phyloP scores from a whole-genome alignment of 805 yeast genomes.

The Nakazawaea holstii region DNA sequence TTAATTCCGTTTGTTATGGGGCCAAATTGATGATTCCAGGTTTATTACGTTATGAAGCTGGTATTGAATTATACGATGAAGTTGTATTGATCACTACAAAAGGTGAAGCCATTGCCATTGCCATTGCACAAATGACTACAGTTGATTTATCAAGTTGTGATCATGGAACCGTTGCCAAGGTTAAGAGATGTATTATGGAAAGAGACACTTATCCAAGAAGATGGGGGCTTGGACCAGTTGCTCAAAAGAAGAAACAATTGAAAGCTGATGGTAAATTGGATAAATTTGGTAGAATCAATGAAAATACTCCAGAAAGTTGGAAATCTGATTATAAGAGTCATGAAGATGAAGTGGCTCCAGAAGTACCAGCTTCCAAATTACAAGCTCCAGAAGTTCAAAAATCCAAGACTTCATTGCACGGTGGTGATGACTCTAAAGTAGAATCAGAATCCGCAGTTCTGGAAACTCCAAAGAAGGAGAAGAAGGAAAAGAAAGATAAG shows the following conservation, averaged over 20 bases:
- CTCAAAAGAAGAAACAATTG: conserved; percentile 96
- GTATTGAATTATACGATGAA: conserved; percentile 95
- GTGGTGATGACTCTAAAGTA: conserved; percentile 19
- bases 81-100: conserved; percentile 97
- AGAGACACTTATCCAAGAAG: conserved; percentile 98
- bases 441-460: conserved; percentile 33
- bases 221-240: conserved; percentile 99
- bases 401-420: conserved; percentile 41
- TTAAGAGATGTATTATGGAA: conserved; percentile 99
- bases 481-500: conserved; percentile 15
- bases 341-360: conserved; percentile 56
- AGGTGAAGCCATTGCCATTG: conserved; percentile 99
- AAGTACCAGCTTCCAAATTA: conserved; percentile 49
- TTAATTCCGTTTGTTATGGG: conserved; percentile 97
- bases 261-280: conserved; percentile 96
- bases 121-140: conserved; percentile 98
- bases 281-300: conserved; percentile 90
- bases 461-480: conserved; percentile 24
- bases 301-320: conserved; percentile 92
- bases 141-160: conserved; percentile 95
- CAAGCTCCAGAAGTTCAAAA: conserved; percentile 28
- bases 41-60: conserved; percentile 93
- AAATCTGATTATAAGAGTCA: conserved; percentile 76
- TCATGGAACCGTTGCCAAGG: conserved; percentile 98
- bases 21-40: conserved; percentile 99